Conservation (phyloP, 805 yeast genomes). For the Blastobotrys parvus region DNA sequence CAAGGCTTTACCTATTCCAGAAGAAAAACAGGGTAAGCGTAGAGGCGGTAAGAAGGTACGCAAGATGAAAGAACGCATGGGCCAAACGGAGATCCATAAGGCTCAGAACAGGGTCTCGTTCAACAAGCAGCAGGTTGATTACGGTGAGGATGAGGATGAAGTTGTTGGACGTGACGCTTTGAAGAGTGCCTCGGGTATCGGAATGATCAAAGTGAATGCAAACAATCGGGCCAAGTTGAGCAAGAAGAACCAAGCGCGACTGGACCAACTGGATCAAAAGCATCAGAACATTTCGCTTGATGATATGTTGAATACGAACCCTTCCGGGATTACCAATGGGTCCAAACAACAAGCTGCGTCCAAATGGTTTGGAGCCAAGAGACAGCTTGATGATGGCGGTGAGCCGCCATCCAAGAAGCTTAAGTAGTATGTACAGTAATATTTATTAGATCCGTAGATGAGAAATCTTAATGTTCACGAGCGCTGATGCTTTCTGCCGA, state of each 20-base stretch:
- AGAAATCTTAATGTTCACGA: too few relatives aligned
- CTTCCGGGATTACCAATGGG: too few relatives aligned
- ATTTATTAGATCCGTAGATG: too few relatives aligned
- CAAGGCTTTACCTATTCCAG: constrained; percentile 66
- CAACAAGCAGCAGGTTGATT: constrained; percentile 63
- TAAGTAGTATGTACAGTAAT: too few relatives aligned
- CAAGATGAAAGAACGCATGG: constrained; percentile 72
- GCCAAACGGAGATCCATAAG: constrained; percentile 69
- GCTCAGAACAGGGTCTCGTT: constrained; percentile 82
- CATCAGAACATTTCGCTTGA: background rate
- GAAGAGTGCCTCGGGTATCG: background rate
- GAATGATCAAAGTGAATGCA: background rate
- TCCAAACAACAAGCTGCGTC: too few relatives aligned
- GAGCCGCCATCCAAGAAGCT: too few relatives aligned
- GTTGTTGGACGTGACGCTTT: background rate
- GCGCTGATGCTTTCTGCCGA: constrained; percentile 36
- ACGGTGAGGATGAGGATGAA: constrained; percentile 53
- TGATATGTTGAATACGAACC: too few relatives aligned
- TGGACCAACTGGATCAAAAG: background rate
- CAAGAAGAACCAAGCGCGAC: background rate
- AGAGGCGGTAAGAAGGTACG: constrained; percentile 80
- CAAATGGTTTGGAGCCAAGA: too few relatives aligned
- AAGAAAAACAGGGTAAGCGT: constrained; percentile 67
- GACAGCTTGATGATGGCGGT: too few relatives aligned
- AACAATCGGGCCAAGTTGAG: background rate